Evolutionary conservation across 1,139 yeast genomes (phyloP), one percentile per base, ranked within the genome.

Genomic region (Geotrichum fermentans): DNA sequence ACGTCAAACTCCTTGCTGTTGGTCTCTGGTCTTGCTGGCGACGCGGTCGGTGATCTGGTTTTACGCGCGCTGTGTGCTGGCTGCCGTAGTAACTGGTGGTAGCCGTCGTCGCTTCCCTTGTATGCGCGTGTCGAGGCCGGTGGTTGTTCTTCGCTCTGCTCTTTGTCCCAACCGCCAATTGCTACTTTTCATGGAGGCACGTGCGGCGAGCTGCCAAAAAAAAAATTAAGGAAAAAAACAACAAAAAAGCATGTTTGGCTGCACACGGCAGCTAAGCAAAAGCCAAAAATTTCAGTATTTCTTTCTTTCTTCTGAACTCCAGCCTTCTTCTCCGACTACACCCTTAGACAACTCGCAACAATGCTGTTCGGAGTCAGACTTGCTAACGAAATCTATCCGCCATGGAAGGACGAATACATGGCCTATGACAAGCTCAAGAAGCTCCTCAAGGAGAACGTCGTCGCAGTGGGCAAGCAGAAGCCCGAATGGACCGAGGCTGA

Each of bases 331-430:
- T 28, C 18, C 16, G 32, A 26, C 35, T 16, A 2, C 2, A 7
- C n/a, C 17, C n/a, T 8, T 13, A 13, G 4, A 18, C 20, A 26
- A 24, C 29, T 26, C 14, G 10, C 8, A 38, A 52, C 17, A 41
- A 89, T 92, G 97, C 71, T 90, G 55, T 92, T 90, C 64, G 95
- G 95, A 46, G 86, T 79, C 51, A 87, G 86, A 63, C 73, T 92
- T 53, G 83, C 83, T 50, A 81, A 79, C 58, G 97, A 90, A 67
- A 79, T 80, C 39, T 87, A 85, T 66, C 80, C 82, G 47, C 95
- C 97, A 2, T 92, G 98, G 98, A 83, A 78, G 66, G 78, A 80
- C 42, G 79, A 84, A 63, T 92, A 90, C 67, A 77, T 92, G 59
- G 75, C 81, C 62, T 92, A 92, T 66, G 94, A 82, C 59, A 72